Percentiles rank a stretch among this genome's conserved stretches.
phyloP scores from a whole-genome alignment of 2,329 filamentous ascomycete species.

The Hypoxylon sp. region DNA sequence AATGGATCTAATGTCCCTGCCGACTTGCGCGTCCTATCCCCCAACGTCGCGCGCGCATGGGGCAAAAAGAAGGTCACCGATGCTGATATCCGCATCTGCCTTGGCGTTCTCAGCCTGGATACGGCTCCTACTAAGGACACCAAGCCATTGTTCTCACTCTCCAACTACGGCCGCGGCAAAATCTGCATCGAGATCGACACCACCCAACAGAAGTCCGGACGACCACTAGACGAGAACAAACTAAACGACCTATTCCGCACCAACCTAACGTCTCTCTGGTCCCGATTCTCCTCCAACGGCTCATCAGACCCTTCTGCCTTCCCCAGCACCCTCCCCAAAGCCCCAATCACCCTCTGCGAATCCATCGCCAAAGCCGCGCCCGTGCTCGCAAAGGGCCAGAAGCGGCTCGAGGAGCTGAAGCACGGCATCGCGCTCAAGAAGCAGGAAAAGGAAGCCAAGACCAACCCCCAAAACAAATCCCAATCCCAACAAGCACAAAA shows the following conservation, averaged over 20 bases:
- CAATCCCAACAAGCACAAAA: slow-evolving; percentile 50
- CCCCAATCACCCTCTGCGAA: slow-evolving; percentile 66
- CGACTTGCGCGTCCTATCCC: slow-evolving; percentile 73
- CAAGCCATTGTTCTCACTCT: slow-evolving; percentile 50
- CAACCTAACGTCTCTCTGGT: slow-evolving; percentile 66
- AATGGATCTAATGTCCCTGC: slow-evolving; percentile 74
- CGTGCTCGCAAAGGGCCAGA: slow-evolving; percentile 75
- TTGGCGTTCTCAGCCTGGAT: slow-evolving; percentile 70
- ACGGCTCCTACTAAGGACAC: slow-evolving; percentile 50
- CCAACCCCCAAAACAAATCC: slow-evolving; percentile 50
- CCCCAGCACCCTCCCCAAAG: slow-evolving; percentile 69
- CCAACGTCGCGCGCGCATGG: slow-evolving; percentile 77
- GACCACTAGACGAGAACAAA: slow-evolving; percentile 64
- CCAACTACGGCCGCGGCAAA: slow-evolving; percentile 62
- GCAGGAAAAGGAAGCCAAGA: slow-evolving; percentile 59
- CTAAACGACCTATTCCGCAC: slow-evolving; percentile 69
- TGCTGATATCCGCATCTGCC: slow-evolving; percentile 75
- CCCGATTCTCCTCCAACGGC: slow-evolving; percentile 51
- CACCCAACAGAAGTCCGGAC: slow-evolving; percentile 54
- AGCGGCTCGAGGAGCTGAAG: slow-evolving; percentile 78
- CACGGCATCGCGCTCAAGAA: slow-evolving; percentile 70
- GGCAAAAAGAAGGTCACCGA: slow-evolving; percentile 77
- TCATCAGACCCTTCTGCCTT: slow-evolving; percentile 62
- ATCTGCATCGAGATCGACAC: slow-evolving; percentile 71
- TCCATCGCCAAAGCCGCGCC: slow-evolving; percentile 69